Percentiles rank a stretch among this genome's conserved stretches.
Conservation (phyloP, 805 yeast species). For the Kluyveromyces lactis region DNA sequence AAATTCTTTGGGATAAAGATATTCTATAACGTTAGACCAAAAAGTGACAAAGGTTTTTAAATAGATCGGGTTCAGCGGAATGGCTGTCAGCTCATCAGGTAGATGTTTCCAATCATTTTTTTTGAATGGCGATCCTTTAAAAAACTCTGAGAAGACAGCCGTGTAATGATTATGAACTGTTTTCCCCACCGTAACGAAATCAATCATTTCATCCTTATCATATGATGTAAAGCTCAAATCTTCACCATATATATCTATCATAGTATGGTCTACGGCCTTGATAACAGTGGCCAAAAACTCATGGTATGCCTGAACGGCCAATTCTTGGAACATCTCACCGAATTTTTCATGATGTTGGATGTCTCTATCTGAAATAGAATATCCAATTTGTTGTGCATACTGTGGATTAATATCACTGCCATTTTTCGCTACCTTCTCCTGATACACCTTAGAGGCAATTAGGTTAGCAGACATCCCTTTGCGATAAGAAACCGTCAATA, state of each 20-base stretch:
- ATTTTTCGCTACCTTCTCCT: conserved; percentile 27
- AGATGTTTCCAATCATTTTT: conserved; percentile 19
- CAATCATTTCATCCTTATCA: conserved; percentile 27
- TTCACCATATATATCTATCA: conserved; percentile 47
- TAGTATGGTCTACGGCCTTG: conserved; percentile 42
- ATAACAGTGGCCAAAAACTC: conserved; percentile 36
- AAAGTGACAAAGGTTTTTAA: conserved; percentile 37
- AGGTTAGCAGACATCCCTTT: conserved; percentile 38
- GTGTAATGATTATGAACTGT: conserved; percentile 41
- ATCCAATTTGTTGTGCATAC: too few relatives aligned
- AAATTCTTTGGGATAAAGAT: conserved; percentile 35
- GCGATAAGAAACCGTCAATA: conserved; percentile 49
- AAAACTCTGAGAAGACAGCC: conserved; percentile 49
- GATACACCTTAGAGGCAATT: conserved; percentile 35
- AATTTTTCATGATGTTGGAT: too few relatives aligned
- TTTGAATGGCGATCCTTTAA: conserved; percentile 23
- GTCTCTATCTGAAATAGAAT: too few relatives aligned
- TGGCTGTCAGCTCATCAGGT: conserved; percentile 14
- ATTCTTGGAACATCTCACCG: too few relatives aligned
- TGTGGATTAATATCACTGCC: too few relatives aligned
- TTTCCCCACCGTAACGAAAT: conserved; percentile 36
- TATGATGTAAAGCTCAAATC: conserved; percentile 48
- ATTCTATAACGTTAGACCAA: conserved; percentile 42
- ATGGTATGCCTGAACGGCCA: conserved; percentile 21
- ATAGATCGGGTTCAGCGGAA: conserved; percentile 27